Evolutionary conservation across 805 yeast genomes (phyloP), one percentile per base, ranked within the genome.

Genomic region (Wickerhamomyces chambardii): DNA sequence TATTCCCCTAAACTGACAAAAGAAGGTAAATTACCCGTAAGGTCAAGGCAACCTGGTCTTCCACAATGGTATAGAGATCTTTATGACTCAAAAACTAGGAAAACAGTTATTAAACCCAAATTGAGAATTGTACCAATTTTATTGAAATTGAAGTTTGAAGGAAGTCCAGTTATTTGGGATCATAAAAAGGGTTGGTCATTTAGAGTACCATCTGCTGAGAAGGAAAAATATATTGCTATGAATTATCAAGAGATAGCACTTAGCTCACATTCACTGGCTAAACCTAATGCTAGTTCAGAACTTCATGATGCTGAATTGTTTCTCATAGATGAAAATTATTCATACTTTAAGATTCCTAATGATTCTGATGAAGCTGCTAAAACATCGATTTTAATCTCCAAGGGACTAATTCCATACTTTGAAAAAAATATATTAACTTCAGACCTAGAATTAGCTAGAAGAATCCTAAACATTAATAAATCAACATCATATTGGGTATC

Each of bases 401-500:
- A 92, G 50, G 67, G 78, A 3, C 92, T 80, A 48, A 50, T 79
- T 19, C 61, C 74, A 24, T 73, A 68, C 45, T 87, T 84, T 50
- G 96, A 89, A 42, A 73, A 76, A 36, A 87, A 84, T 0, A 58
- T 75, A 0, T 56, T 92, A 35, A 70, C 80, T 1, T 85, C 97
- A 0, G 77, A 77, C 40, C 80, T 73, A 36, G 70, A 72, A 12
- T 62, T 75, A 37, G 97, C 97, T 0, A 68, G 70, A 37, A 81
- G 83, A 37, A 95, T 95, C 2, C 61, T 92, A 31, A 64, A 73
- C n/a, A 67, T 84, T 48, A 85, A 85, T 41, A 76, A 86, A 0
- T 64, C 78, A 11, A 85, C 92, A 27, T 77, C 95, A 8, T 92
- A 92, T 56, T 92, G 99, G 99, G 75, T 83, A 48, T 83, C 95